These are phyloP conservation scores for Fusarium concolor DNA, from an alignment of 2,329 filamentous ascomycete species.

Conservation along the genomic window DNA sequence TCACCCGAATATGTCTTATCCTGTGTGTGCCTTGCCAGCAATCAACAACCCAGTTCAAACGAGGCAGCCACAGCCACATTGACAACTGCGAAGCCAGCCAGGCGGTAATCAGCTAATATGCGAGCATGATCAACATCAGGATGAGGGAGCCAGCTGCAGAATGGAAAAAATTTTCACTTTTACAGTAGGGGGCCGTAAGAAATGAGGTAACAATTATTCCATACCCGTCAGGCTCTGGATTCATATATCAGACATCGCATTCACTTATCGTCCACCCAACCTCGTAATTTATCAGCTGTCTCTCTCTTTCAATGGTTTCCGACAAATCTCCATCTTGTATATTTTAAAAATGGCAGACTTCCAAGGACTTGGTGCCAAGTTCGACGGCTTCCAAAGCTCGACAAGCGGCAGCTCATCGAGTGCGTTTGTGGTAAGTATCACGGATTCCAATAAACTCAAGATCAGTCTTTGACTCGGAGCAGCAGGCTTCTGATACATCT, in stretches of 20 bases:
- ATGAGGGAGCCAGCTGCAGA: slow-evolving; percentile 37
- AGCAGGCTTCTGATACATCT: slow-evolving; percentile 45
- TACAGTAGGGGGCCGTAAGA: neutral
- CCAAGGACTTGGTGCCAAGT: slow-evolving; percentile 40
- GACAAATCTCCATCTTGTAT: neutral
- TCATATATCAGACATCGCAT: slow-evolving; percentile 15
- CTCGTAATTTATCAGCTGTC: neutral
- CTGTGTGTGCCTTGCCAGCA: slow-evolving; percentile 30
- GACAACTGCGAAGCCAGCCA: slow-evolving; percentile 8
- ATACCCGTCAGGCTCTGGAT: slow-evolving; percentile 2
- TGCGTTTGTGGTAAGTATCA: slow-evolving; percentile 41
- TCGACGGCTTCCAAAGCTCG: slow-evolving; percentile 43
- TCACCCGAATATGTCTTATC: slow-evolving; percentile 1
- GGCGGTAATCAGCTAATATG: slow-evolving; percentile 3
- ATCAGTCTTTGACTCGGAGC: slow-evolving; percentile 21
- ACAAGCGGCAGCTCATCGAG: slow-evolving; percentile 40
- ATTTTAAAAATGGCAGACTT: slow-evolving; percentile 37
- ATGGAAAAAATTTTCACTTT: slow-evolving; percentile 34
- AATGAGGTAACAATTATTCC: neutral
- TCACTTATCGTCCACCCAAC: neutral
- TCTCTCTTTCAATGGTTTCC: neutral
- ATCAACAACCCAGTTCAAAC: slow-evolving; percentile 15
- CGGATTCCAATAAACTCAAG: neutral
- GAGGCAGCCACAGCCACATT: slow-evolving; percentile 33
- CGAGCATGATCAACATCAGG: slow-evolving; percentile 18